phyloP scores from a whole-genome alignment of 352 stramenopile species.

The Pythium oligandrum region DNA sequence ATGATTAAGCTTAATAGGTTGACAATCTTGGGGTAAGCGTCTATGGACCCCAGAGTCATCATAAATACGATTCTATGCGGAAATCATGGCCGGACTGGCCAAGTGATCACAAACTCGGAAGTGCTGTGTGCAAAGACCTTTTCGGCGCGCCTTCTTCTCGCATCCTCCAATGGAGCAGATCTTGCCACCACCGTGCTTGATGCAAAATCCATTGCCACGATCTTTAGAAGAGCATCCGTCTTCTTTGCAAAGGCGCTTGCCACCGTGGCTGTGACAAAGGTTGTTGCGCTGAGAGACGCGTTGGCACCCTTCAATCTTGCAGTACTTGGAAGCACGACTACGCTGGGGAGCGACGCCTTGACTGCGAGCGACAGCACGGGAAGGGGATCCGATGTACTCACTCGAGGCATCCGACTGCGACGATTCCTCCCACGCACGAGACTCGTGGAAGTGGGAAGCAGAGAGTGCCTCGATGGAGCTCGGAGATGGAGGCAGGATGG shows the following conservation, averaged over 20 bases:
- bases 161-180: slow-evolving; percentile 71
- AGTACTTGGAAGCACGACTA: slow-evolving; percentile 84
- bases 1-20: not conserved
- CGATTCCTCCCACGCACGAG: slow-evolving; percentile 12
- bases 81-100: not conserved
- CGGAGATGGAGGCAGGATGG: slow-evolving; percentile 1
- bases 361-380: not conserved
- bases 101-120: slow-evolving; percentile 54
- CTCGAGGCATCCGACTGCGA: slow-evolving; percentile 13
- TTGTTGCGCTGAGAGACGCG: slow-evolving; percentile 83
- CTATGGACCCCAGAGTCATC: too few species aligned
- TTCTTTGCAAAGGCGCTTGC: slow-evolving; percentile 81
- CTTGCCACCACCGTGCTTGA: slow-evolving; percentile 79
- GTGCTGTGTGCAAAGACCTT: slow-evolving; percentile 79
- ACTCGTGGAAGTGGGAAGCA: not conserved
- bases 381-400: slow-evolving; percentile 10
- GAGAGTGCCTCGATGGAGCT: too few species aligned
- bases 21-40: not conserved
- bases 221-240: slow-evolving; percentile 73
- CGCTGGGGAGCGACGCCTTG: slow-evolving; percentile 21
- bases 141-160: slow-evolving; percentile 79
- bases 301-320: slow-evolving; percentile 76
- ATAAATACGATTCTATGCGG: slow-evolving; percentile 8
- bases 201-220: slow-evolving; percentile 78
- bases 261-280: slow-evolving; percentile 75